These are phyloP conservation scores for Lichenothelia convexa DNA, from an alignment of 495 filamentous ascomycete species.

Conservation along the genomic window DNA sequence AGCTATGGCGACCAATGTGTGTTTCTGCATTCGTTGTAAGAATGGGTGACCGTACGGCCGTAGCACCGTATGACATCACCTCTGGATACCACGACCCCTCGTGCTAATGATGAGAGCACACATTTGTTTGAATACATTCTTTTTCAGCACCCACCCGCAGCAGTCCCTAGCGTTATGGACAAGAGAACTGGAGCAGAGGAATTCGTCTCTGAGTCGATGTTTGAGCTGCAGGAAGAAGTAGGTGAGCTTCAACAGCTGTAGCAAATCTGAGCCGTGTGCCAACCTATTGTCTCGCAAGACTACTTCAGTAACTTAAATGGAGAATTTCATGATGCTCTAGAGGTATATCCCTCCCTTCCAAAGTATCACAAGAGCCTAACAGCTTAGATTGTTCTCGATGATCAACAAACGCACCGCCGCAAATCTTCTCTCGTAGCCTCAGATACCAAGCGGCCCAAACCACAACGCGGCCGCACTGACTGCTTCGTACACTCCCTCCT, in stretches of 20 bases:
- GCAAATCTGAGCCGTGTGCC: not conserved
- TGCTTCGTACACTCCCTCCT: conserved; percentile 78
- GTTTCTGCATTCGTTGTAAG: too few species aligned
- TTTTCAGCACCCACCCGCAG: too few species aligned
- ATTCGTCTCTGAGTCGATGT: too few species aligned
- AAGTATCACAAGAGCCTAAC: not conserved
- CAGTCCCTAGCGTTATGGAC: not conserved
- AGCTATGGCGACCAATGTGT: too few species aligned
- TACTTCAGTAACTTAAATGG: conserved; percentile 4
- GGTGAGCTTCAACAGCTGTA: too few species aligned
- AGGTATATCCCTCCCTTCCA: conserved; percentile 6
- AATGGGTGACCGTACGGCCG: too few species aligned
- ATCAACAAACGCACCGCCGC: conserved; percentile 53
- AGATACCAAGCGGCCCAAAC: conserved; percentile 25
- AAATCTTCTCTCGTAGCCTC: conserved; percentile 66
- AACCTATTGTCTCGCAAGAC: too few species aligned
- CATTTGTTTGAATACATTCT: too few species aligned
- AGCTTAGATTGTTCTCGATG: conserved; percentile 53
- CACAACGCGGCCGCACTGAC: conserved; percentile 35
- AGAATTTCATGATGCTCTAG: conserved; percentile 12
- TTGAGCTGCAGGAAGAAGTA: too few species aligned
- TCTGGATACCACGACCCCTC: too few species aligned
- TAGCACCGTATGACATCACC: too few species aligned
- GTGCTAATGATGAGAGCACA: too few species aligned
- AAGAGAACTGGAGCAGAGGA: not conserved